Conservation (phyloP, 2,329 filamentous ascomycete species). For the Diaporthe sp. region DNA sequence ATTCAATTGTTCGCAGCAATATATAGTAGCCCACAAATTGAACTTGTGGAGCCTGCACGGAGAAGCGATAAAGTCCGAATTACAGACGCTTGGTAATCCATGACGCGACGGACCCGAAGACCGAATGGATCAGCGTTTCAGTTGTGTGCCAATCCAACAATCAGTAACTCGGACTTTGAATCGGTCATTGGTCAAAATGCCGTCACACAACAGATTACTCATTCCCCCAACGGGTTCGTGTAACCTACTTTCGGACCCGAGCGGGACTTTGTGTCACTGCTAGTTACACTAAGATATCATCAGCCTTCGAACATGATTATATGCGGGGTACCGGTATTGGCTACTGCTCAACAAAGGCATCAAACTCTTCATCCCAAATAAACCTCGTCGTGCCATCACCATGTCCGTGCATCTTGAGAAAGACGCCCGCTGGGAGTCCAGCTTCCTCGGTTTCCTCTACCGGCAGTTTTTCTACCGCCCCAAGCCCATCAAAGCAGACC, state of each 20-base stretch:
- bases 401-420: conserved; percentile 8
- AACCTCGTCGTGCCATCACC: not conserved
- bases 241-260: not conserved
- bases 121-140: not conserved
- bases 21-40: too few relatives aligned
- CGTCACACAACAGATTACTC: not conserved
- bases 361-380: not conserved
- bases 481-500: conserved; percentile 14
- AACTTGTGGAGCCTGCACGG: too few relatives aligned
- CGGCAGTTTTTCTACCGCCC: conserved; percentile 11
- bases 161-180: not conserved
- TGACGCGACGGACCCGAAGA: not conserved
- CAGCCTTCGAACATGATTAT: not conserved
- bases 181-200: not conserved
- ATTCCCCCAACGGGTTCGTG: not conserved
- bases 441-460: not conserved
- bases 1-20: too few relatives aligned
- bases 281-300: not conserved
- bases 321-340: too few relatives aligned
- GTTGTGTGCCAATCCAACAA: not conserved
- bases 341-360: not conserved
- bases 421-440: conserved; percentile 13
- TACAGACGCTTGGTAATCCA: conserved; percentile 2
- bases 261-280: too few relatives aligned
- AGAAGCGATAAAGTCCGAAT: not conserved